Percentiles rank a stretch among this genome's conserved stretches.
Evolutionary conservation across 2,329 filamentous ascomycete genomes (phyloP).

Genomic region (Massarina eburnea): DNA sequence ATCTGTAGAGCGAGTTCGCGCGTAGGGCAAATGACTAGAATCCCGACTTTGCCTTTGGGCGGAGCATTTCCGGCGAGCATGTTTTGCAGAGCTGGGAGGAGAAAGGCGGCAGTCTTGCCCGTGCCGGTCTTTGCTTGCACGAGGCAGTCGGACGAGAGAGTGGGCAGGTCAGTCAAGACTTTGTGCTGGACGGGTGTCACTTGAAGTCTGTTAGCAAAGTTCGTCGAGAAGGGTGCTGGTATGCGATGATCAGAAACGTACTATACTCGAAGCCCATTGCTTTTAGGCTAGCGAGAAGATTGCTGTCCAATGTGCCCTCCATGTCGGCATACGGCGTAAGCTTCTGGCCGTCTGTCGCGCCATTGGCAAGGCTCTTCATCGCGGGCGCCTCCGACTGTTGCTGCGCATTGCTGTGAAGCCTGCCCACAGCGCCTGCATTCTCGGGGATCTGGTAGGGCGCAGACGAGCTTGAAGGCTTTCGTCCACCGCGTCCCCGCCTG

Average conservation of each 20-base stretch:
- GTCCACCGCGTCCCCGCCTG: constrained; percentile 4
- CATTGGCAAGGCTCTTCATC: constrained; percentile 27
- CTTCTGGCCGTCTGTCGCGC: constrained; percentile 21
- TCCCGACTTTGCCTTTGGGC: constrained; percentile 44
- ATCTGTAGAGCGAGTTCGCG: constrained; percentile 55
- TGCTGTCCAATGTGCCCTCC: constrained; percentile 24
- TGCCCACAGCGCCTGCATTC: constrained; percentile 4
- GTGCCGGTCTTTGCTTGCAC: constrained; percentile 57
- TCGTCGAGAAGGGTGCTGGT: constrained; percentile 9
- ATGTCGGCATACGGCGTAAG: constrained; percentile 32
- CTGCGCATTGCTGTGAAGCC: constrained; percentile 27
- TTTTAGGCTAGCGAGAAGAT: constrained; percentile 34
- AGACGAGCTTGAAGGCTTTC: constrained; percentile 7
- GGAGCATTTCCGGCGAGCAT: constrained; percentile 41
- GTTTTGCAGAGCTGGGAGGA: constrained; percentile 51
- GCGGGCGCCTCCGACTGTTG: constrained; percentile 11
- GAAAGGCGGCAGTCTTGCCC: constrained; percentile 53
- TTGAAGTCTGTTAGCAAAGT: constrained; percentile 32
- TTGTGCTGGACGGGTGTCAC: constrained; percentile 58
- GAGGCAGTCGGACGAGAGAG: constrained; percentile 54
- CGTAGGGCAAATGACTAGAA: constrained; percentile 52
- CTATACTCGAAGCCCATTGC: constrained; percentile 43
- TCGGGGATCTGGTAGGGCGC: constrained; percentile 5
- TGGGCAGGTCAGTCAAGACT: constrained; percentile 54
- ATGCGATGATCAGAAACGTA: not conserved